Conservation (phyloP, 768 basidiomycete species). For the Chalciporus chontae region DNA sequence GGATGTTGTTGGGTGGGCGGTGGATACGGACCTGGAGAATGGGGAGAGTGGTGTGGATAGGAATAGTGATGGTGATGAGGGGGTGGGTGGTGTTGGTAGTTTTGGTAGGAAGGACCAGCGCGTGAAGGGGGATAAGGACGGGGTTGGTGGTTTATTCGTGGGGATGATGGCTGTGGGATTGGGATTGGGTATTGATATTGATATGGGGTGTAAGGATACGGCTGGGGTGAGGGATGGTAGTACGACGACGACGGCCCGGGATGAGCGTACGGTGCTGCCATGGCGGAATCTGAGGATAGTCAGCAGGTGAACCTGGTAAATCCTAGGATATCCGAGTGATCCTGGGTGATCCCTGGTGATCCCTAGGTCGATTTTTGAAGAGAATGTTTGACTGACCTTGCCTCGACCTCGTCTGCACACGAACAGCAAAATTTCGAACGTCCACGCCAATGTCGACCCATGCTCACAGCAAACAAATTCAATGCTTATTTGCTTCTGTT, state of each 20-base stretch:
- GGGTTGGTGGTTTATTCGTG: constrained; percentile 32
- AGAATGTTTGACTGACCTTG: no score
- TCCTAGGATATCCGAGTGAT: no score
- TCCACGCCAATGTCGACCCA: no score
- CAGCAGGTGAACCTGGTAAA: no score
- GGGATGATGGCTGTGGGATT: constrained; percentile 35
- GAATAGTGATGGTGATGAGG: constrained; percentile 33
- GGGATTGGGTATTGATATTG: constrained; percentile 40
- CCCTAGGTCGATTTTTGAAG: no score
- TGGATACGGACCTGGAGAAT: constrained; percentile 25
- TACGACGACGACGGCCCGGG: constrained; percentile 27
- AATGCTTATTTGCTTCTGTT: constrained; percentile 11
- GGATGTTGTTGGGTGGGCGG: constrained; percentile 16
- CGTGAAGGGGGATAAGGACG: constrained; percentile 37
- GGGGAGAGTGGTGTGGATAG: constrained; percentile 29
- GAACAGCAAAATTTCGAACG: no score
- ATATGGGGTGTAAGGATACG: constrained; percentile 34
- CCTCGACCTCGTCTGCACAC: no score
- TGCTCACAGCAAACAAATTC: constrained; percentile 6
- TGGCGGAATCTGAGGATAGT: constrained; percentile 6
- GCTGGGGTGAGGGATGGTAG: constrained; percentile 25
- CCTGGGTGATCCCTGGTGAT: no score
- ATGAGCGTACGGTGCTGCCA: constrained; percentile 26
- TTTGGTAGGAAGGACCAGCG: constrained; percentile 37
- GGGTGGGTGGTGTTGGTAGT: constrained; percentile 29